A percentile compares a stretch with the other conserved stretches of the same genome.
These are phyloP conservation scores for Umbelopsis sp. DNA, from an alignment of 192 early-diverging fungal species.

Conservation along the genomic window DNA sequence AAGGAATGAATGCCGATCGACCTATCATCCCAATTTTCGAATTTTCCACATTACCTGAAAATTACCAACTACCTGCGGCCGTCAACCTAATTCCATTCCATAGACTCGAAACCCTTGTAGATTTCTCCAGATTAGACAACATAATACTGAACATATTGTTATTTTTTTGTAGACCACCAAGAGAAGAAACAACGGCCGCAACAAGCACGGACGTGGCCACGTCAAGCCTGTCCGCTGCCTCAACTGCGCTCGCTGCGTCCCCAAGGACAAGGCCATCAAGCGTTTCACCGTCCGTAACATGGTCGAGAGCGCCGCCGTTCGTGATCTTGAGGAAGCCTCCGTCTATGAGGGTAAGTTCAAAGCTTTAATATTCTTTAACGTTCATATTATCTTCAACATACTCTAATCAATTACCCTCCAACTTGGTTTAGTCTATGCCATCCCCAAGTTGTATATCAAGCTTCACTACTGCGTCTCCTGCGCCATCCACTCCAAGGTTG, in stretches of 20 bases:
- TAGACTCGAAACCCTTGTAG: neutral
- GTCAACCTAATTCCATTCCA: neutral
- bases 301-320: slow-evolving; percentile 96
- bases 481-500: slow-evolving; percentile 94
- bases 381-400: no score
- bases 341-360: slow-evolving; percentile 80
- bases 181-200: slow-evolving; percentile 99
- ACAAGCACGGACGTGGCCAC: slow-evolving; percentile 99
- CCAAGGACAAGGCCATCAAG: slow-evolving; percentile 99
- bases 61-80: neutral
- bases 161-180: slow-evolving; percentile 80
- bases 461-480: slow-evolving; percentile 97
- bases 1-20: neutral
- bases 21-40: neutral
- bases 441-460: slow-evolving; percentile 99
- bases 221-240: slow-evolving; percentile 96
- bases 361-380: neutral
- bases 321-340: slow-evolving; percentile 96
- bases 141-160: neutral
- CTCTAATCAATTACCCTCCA: slow-evolving; percentile 27
- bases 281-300: slow-evolving; percentile 98
- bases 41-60: neutral
- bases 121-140: neutral
- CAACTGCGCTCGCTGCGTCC: slow-evolving; percentile 97
- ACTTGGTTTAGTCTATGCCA: slow-evolving; percentile 69